These are phyloP conservation scores for Moniliella sp. DNA, from an alignment of 1,284 basidiomycete species.

Conservation along the genomic window DNA sequence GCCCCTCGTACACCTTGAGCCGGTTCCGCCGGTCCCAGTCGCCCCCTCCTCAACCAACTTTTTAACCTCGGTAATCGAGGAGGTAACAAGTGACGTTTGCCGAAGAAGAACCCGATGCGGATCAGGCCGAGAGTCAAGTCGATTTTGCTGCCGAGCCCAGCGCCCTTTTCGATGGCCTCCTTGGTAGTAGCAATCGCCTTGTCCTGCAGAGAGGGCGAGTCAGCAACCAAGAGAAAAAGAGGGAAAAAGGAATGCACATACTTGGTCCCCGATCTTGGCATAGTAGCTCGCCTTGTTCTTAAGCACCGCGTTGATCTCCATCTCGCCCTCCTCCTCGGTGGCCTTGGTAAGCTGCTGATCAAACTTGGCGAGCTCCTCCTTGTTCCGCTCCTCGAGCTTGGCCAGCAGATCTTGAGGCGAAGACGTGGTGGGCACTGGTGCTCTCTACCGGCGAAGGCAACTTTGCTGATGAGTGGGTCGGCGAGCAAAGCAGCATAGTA, in stretches of 20 bases:
- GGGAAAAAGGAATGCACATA: not conserved
- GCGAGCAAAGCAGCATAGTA: conserved; percentile 20
- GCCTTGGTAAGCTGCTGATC: conserved; percentile 64
- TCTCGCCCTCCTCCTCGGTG: conserved; percentile 74
- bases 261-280: conserved; percentile 77
- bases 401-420: conserved; percentile 40
- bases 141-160: conserved; percentile 75
- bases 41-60: conserved; percentile 80
- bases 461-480: conserved; percentile 29
- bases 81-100: conserved; percentile 54
- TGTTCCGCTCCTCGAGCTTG: conserved; percentile 53
- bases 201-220: conserved; percentile 1
- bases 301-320: conserved; percentile 69
- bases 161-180: conserved; percentile 69
- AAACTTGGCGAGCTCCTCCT: conserved; percentile 51
- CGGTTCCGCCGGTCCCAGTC: conserved; percentile 94
- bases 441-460: conserved; percentile 1
- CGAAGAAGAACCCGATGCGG: conserved; percentile 75
- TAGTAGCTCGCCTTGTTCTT: conserved; percentile 67
- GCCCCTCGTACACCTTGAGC: conserved; percentile 78
- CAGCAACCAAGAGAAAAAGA: not conserved
- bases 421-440: not conserved
- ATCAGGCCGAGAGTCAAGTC: conserved; percentile 74
- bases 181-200: conserved; percentile 50
- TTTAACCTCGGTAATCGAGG: conserved; percentile 58